phyloP scores from a whole-genome alignment of 768 basidiomycete species.

The Leccinum barrowsii region DNA sequence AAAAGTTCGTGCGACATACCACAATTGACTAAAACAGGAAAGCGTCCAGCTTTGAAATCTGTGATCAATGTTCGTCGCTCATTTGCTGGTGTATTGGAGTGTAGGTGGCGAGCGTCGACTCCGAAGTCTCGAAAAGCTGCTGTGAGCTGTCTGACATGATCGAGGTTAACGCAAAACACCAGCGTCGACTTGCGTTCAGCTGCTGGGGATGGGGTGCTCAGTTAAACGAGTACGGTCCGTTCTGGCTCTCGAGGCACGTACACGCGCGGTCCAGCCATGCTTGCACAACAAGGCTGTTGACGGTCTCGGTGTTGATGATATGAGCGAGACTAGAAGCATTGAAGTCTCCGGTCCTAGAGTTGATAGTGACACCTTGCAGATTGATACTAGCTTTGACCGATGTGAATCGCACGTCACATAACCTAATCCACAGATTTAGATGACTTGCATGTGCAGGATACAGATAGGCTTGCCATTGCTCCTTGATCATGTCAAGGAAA shows the following conservation, averaged over 20 bases:
- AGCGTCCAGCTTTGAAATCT: conserved; percentile 67
- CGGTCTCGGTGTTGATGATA: conserved; percentile 73
- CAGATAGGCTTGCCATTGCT: conserved; percentile 61
- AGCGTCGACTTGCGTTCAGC: conserved; percentile 78
- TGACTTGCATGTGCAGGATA: background rate
- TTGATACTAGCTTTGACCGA: conserved; percentile 74
- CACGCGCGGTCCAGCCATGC: conserved; percentile 86
- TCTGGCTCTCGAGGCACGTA: conserved; percentile 33
- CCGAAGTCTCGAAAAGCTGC: conserved; percentile 68
- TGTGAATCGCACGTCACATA: conserved; percentile 84
- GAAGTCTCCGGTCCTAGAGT: conserved; percentile 74
- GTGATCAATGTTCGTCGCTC: conserved; percentile 65
- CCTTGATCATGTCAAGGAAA: conserved; percentile 89
- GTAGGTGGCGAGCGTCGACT: conserved; percentile 81
- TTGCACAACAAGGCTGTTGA: conserved; percentile 76
- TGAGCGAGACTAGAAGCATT: conserved; percentile 71
- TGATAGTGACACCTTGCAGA: conserved; percentile 64
- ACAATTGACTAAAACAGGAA: conserved; percentile 88
- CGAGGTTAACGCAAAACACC: conserved; percentile 85
- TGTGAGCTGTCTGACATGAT: conserved; percentile 76
- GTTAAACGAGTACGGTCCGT: conserved; percentile 3
- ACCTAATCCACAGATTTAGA: conserved; percentile 41
- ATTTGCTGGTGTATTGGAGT: conserved; percentile 58
- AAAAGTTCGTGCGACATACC: conserved; percentile 42
- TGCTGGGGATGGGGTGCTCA: conserved; percentile 20